Conservation (phyloP, 805 yeast genomes). For the Yamadazyma takamatsuzukensis region DNA sequence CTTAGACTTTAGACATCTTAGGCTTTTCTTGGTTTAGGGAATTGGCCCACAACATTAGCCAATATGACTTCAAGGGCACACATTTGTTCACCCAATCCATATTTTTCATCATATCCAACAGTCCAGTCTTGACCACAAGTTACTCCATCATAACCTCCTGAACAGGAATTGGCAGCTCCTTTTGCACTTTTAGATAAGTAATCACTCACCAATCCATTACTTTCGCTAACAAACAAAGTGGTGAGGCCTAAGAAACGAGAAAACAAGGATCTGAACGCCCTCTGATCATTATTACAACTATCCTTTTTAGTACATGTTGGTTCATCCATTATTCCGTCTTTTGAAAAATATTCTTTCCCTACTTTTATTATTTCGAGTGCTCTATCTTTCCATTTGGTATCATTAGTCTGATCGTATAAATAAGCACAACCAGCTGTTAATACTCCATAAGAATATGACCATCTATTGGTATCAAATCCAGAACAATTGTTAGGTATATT, state of each 20-base stretch:
- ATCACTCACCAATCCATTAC: conserved; percentile 37
- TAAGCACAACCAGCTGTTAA: conserved; percentile 65
- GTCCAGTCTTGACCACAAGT: conserved; percentile 82
- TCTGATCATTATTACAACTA: conserved; percentile 67
- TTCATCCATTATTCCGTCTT: conserved; percentile 52
- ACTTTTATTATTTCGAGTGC: conserved; percentile 32
- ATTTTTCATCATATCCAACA: conserved; percentile 56
- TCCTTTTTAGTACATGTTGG: conserved; percentile 50
- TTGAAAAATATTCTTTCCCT: conserved; percentile 35
- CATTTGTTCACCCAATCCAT: conserved; percentile 83
- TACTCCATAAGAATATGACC: conserved; percentile 70
- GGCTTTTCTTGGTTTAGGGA: no score
- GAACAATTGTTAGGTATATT: conserved; percentile 43
- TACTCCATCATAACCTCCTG: conserved; percentile 79
- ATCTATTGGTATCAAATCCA: conserved; percentile 43
- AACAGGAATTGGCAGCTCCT: conserved; percentile 74
- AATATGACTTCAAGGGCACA: conserved; percentile 64
- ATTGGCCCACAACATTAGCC: conserved; percentile 17
- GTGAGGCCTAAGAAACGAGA: conserved; percentile 59
- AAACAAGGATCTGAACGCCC: conserved; percentile 65
- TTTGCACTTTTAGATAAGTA: conserved; percentile 46
- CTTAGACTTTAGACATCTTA: no score
- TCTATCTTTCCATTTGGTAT: conserved; percentile 35
- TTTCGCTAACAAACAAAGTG: conserved; percentile 47
- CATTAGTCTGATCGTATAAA: conserved; percentile 57